Base-by-base conservation (phyloP, 768 basidiomycete genomes). In the Nidularia pulvinata region DNA sequence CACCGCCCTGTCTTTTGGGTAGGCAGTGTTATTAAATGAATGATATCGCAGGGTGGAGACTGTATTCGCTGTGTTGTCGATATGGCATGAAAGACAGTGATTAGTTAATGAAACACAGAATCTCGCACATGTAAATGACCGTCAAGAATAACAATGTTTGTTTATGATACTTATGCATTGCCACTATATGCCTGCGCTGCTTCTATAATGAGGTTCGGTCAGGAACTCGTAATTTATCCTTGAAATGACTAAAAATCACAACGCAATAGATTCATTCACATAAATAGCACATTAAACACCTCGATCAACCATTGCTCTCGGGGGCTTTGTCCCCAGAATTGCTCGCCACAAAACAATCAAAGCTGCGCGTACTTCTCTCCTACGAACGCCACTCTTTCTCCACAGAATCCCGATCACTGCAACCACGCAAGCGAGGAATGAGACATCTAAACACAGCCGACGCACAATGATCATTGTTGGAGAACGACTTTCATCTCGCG, bases 31-130 rank as follows among this genome's bases (percentile, higher is more conserved):
- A 51, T 49, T 53, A 33, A 19, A 65, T 35, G 16, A 59, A 14
- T 13, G 11, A 11, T 22, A 16, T 36, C 7, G 0, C 48, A 94
- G 89, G 75, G 70, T 46, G 95, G 95, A 13, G 80, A 91, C 48
- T 97, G 95, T 69, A 97, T 99, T 65, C 90, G 96, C 57, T 95
- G 95, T 59, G 91, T 99, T 7, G 91, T 98, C 44, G 86, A 96
- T 69, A 95, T 98, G 95, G 66, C 77, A 54, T 83, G 62, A 78
- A 44, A 46, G 25, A 19, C 30, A 19, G 36, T 7, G 30, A 39
- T 42, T 9, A 16, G 42, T 51, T 19, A 32, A 19, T 16, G 46
- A 13, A 47, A 47, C 11, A 32, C 13, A 13, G 30, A 19, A 32
- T 47, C 11, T 11, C 13, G 4, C 11, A 47, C 6, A 49, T 36